phyloP scores from a whole-genome alignment of 345 rosid genomes.

The Rhizophora apiculata region DNA sequence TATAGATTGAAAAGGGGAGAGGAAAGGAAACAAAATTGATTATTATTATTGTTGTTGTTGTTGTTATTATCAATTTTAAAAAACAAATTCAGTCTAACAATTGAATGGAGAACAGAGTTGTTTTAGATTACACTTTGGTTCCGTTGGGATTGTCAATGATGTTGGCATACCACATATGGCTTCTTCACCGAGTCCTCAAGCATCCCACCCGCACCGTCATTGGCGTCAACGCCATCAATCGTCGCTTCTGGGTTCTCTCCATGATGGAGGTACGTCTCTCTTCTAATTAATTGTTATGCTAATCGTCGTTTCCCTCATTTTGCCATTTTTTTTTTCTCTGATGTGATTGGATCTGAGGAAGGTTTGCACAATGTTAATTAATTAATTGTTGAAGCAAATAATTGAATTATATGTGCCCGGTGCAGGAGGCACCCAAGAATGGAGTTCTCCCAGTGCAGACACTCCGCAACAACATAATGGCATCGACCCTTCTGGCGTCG shows the following conservation, averaged over 20 bases:
- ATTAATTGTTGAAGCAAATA: not conserved
- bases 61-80: too few relatives aligned
- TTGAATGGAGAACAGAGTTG: conserved; percentile 45
- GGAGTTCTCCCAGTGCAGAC: conserved; percentile 94
- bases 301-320: too few relatives aligned
- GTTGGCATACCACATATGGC: conserved; percentile 70
- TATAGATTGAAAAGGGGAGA: not conserved
- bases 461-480: conserved; percentile 88
- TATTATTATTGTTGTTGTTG: too few relatives aligned
- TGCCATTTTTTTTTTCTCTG: too few relatives aligned
- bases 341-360: too few relatives aligned
- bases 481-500: conserved; percentile 82
- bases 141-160: conserved; percentile 54
- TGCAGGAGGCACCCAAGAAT: conserved; percentile 60
- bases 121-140: conserved; percentile 56
- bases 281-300: not conserved
- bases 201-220: conserved; percentile 67
- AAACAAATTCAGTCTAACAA: too few relatives aligned
- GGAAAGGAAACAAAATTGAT: too few relatives aligned
- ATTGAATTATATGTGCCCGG: not conserved
- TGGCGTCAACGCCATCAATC: conserved; percentile 74
- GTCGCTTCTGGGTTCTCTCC: conserved; percentile 83
- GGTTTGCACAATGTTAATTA: not conserved
- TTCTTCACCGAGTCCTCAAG: conserved; percentile 49
- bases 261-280: conserved; percentile 73